Conservation (phyloP, 345 rosid genomes). For the Hypericum perforatum region DNA sequence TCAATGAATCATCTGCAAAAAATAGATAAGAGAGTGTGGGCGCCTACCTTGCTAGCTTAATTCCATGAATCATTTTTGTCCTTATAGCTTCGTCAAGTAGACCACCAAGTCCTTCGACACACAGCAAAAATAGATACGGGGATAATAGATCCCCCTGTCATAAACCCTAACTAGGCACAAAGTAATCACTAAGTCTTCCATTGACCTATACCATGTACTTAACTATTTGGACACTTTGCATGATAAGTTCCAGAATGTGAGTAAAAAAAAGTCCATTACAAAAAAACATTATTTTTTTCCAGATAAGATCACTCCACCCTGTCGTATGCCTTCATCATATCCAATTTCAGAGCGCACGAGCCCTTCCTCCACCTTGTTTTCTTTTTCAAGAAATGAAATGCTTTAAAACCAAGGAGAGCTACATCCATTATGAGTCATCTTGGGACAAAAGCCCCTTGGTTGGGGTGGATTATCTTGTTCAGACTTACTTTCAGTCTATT, state of each 20-base stretch:
- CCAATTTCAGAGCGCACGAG: neutral
- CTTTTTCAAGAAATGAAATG: neutral
- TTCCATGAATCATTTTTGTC: neutral
- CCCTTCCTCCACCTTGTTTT: neutral
- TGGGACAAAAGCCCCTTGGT: neutral
- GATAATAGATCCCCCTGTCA: neutral
- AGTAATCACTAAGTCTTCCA: neutral
- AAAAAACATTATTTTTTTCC: no score
- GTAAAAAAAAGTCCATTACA: no score
- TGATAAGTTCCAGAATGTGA: no score
- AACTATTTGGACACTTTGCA: neutral
- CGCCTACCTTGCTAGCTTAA: neutral
- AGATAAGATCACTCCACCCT: no score
- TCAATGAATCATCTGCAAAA: no score
- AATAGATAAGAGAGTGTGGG: neutral
- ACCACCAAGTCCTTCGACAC: neutral
- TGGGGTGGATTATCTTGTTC: neutral
- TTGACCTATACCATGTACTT: no score
- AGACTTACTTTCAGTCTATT: neutral
- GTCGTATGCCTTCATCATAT: neutral
- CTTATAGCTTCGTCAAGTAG: neutral
- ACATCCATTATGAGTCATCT: neutral
- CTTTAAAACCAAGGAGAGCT: neutral
- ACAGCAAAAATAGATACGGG: neutral
- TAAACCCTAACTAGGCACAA: neutral